phyloP scores from a whole-genome alignment of 768 basidiomycete genomes.

The Tricholoma terreum region DNA sequence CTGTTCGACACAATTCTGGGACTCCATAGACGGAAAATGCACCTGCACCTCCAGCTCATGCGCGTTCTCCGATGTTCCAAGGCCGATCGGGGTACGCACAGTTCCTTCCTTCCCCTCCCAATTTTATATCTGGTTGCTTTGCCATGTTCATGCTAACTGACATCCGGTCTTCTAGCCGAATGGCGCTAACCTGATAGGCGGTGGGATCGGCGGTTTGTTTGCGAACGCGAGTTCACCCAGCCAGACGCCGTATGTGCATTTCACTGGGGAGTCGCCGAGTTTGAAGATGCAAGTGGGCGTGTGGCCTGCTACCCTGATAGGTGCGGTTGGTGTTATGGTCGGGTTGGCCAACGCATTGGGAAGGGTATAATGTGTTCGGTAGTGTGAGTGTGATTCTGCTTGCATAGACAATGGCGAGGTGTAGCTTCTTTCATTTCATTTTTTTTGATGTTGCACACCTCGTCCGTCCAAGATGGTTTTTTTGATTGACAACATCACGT shows the following conservation, averaged over 20 bases:
- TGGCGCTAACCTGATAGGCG: constrained; percentile 67
- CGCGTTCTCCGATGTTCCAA: constrained; percentile 58
- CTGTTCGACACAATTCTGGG: constrained; percentile 81
- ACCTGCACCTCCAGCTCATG: constrained; percentile 57
- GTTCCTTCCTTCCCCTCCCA: too few relatives aligned
- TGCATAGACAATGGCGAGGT: too few relatives aligned
- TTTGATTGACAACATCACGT: too few relatives aligned
- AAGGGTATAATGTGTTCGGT: not conserved
- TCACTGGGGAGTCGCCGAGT: constrained; percentile 38
- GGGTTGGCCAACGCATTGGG: constrained; percentile 28
- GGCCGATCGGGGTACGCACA: constrained; percentile 59
- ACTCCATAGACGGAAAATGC: constrained; percentile 65
- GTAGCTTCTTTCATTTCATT: too few relatives aligned
- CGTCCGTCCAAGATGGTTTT: too few relatives aligned
- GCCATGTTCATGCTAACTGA: not conserved
- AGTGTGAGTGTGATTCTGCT: too few relatives aligned
- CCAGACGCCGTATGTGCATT: constrained; percentile 44
- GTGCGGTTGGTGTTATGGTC: constrained; percentile 34
- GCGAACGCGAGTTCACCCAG: constrained; percentile 16
- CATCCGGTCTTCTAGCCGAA: constrained; percentile 44
- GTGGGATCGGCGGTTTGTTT: constrained; percentile 43
- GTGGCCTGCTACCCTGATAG: constrained; percentile 32
- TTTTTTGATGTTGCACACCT: too few relatives aligned
- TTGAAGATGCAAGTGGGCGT: constrained; percentile 25
- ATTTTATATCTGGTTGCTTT: too few relatives aligned